Evolutionary conservation across 495 filamentous ascomycete genomes (phyloP).

Genomic region (Endocarpon pusillum): DNA sequence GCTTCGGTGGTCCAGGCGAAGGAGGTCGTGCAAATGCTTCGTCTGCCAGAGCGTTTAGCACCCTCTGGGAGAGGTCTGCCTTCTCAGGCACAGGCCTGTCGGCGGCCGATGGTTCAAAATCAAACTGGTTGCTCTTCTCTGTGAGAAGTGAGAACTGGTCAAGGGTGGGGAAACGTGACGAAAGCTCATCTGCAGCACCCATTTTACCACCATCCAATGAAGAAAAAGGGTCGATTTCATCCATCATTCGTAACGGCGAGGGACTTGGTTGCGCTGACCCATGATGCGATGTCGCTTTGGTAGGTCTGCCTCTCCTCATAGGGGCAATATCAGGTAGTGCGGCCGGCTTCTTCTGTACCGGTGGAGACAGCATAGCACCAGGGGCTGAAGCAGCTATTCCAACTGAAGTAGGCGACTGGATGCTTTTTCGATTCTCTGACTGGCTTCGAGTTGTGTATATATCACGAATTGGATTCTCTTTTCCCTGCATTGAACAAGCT

Average conservation of each 20-base stretch:
- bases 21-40: constrained; percentile 55
- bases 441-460: constrained; percentile 63
- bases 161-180: constrained; percentile 71
- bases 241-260: constrained; percentile 48
- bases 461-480: constrained; percentile 80
- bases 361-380: no score
- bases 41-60: constrained; percentile 74
- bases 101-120: constrained; percentile 48
- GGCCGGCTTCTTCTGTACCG: constrained; percentile 46
- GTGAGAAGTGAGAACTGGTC: constrained; percentile 88
- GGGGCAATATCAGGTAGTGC: constrained; percentile 80
- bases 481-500: constrained; percentile 74
- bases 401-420: constrained; percentile 42
- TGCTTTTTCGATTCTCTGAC: constrained; percentile 43
- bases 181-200: constrained; percentile 54
- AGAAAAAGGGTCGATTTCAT: constrained; percentile 73
- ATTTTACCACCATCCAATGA: constrained; percentile 54
- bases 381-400: constrained; percentile 51
- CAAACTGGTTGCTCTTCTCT: constrained; percentile 70
- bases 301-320: constrained; percentile 79
- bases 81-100: constrained; percentile 30
- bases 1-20: constrained; percentile 14
- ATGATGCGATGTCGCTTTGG: constrained; percentile 29
- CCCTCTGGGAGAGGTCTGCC: constrained; percentile 50
- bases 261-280: constrained; percentile 44